Conservation (phyloP, 805 yeast genomes). For the Debaryomyces tyrocola region DNA sequence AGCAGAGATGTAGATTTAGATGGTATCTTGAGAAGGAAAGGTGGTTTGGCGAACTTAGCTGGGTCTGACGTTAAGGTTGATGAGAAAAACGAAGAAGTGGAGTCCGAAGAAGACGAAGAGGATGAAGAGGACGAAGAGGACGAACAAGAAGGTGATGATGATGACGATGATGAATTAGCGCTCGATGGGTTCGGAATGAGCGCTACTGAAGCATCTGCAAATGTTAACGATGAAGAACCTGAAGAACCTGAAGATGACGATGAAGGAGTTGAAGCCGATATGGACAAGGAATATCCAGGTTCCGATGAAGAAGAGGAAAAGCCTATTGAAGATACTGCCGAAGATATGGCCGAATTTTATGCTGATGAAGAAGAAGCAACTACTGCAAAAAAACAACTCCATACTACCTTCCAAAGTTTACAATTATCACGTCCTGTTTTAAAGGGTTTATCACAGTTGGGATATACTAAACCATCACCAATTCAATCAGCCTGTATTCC, state of each 20-base stretch:
- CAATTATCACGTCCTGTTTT: slow-evolving; percentile 88
- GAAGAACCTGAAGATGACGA: slow-evolving; percentile 31
- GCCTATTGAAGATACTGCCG: slow-evolving; percentile 66
- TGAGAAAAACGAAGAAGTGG: slow-evolving; percentile 21
- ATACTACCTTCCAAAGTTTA: slow-evolving; percentile 70
- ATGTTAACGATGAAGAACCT: slow-evolving; percentile 32
- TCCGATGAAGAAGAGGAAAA: slow-evolving; percentile 21
- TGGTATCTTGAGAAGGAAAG: slow-evolving; percentile 81
- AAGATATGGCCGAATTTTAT: slow-evolving; percentile 79
- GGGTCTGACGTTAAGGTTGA: slow-evolving; percentile 34
- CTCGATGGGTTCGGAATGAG: slow-evolving; percentile 18
- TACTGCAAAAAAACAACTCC: slow-evolving; percentile 48
- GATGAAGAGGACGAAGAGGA: slow-evolving; percentile 23
- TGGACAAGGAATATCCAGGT: slow-evolving; percentile 15
- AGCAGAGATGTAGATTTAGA: slow-evolving; percentile 80
- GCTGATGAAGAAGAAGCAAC: slow-evolving; percentile 55
- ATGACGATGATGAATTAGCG: slow-evolving; percentile 24
- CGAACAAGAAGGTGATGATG: slow-evolving; percentile 21
- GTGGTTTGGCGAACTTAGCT: slow-evolving; percentile 61
- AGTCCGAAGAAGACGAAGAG: slow-evolving; percentile 19
- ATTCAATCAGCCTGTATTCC: slow-evolving; percentile 94
- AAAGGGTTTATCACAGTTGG: slow-evolving; percentile 76
- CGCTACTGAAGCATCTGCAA: slow-evolving; percentile 20
- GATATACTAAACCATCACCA: slow-evolving; percentile 88
- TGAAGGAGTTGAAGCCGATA: slow-evolving; percentile 23